A percentile compares a stretch with the other conserved stretches of the same genome.
These are phyloP conservation scores for Fusarium sp. DNA, from an alignment of 2,329 filamentous ascomycete genomes.

Conservation along the genomic window DNA sequence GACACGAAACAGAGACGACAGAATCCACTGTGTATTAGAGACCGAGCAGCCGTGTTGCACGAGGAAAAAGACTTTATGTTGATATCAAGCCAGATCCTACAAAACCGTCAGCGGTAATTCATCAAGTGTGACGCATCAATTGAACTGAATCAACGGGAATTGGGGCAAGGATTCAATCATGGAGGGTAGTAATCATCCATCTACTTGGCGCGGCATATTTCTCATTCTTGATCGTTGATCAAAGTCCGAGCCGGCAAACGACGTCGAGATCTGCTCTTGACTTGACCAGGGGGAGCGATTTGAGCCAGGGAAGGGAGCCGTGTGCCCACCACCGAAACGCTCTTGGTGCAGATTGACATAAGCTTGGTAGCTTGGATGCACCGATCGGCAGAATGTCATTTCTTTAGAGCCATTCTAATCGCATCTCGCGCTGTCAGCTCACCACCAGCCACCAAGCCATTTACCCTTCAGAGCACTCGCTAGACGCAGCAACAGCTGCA, in stretches of 20 bases:
- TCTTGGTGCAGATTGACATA: neutral
- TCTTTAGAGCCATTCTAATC: neutral
- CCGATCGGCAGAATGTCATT: neutral
- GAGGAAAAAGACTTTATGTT: neutral
- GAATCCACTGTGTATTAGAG: neutral
- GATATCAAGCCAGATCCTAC: neutral
- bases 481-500: conserved; percentile 9
- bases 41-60: neutral
- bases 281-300: conserved; percentile 4
- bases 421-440: conserved; percentile 5
- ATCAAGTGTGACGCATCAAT: neutral
- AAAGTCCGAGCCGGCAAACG: neutral
- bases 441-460: conserved; percentile 13
- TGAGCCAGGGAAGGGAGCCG: neutral
- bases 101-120: neutral
- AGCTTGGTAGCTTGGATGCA: neutral
- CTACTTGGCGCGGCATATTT: conserved; percentile 10
- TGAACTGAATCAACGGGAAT: neutral
- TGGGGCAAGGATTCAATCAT: neutral
- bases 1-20: too few relatives aligned
- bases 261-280: conserved; percentile 14
- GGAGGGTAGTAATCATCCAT: neutral
- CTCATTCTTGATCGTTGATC: conserved; percentile 15
- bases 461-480: conserved; percentile 6
- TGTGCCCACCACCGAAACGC: neutral